Base-by-base conservation (phyloP, 306 rosid species). In the Urtica urens region DNA sequence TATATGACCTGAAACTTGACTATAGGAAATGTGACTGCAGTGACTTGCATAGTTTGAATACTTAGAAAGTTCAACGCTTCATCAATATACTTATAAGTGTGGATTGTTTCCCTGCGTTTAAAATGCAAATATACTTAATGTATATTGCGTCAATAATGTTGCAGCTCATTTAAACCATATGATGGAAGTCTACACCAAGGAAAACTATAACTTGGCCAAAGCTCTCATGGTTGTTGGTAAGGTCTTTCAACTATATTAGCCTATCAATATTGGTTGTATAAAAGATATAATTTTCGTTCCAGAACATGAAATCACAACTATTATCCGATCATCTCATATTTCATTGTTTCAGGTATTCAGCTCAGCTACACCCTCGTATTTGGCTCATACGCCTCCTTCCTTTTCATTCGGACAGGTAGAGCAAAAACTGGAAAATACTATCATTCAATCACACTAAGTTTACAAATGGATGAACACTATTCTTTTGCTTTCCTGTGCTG, bases 141-240 rank as follows among this genome's bases (percentile, higher is more conserved):
- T n/a, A n/a, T n/a, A n/a, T n/a, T n/a, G n/a, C n/a, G n/a, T n/a
- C n/a, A n/a, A n/a, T n/a, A n/a, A n/a, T 13, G 50, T 75, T 70
- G 68, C 93, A 85, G 99, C 99, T 26, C 99, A 90, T 73, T 72
- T 85, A 63, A 85, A 79, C 78, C 99, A 85, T 78, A 64, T 85
- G 48, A 67, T 68, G 82, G 97, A 84, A 69, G 73, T 72, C 68
- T 81, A 81, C 67, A 17, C 37, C 72, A 77, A 64, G 70, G 80
- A 81, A 58, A 82, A 81, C 77, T 67, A 53, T 68, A 81, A 68
- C 80, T 66, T 72, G 63, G 60, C 25, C 58, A 75, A 65, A 75
- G 78, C 94, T 55, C 56, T 44, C 61, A 53, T 69, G 79, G 51
- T 49, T 48, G 73, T 73, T 74, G 94, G 99, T 90, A 71, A 51